These are phyloP conservation scores for Spergularia marina DNA, from an alignment of 148 eudicot genomes.

Conservation along the genomic window DNA sequence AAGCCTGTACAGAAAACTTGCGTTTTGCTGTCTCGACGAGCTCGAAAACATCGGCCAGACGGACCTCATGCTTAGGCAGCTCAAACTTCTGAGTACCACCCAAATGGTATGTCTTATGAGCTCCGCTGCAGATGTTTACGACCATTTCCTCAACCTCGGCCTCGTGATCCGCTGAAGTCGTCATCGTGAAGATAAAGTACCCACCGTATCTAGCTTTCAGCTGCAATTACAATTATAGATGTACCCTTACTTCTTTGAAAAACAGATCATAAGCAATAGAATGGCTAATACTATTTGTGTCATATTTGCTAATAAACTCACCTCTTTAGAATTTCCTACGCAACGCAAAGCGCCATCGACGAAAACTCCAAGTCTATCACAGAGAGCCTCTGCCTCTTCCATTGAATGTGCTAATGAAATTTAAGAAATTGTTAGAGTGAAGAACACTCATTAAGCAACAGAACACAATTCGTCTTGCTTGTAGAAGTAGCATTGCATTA, in stretches of 20 bases:
- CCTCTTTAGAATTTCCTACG: slow-evolving; percentile 74
- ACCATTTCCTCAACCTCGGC: slow-evolving; percentile 50
- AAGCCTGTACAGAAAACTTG: slow-evolving; percentile 54
- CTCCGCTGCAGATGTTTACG: slow-evolving; percentile 35
- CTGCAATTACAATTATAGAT: slow-evolving; percentile 26
- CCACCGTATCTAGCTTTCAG: slow-evolving; percentile 70
- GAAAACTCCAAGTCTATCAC: slow-evolving; percentile 69
- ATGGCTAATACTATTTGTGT: no score
- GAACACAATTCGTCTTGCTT: no score
- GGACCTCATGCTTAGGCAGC: slow-evolving; percentile 51
- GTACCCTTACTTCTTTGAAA: no score
- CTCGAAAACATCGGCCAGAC: slow-evolving; percentile 56
- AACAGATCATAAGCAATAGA: no score
- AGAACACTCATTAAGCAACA: no score
- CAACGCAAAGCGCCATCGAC: slow-evolving; percentile 72
- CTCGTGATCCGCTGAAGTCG: slow-evolving; percentile 47
- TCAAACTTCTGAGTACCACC: slow-evolving; percentile 67
- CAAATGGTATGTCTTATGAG: slow-evolving; percentile 54
- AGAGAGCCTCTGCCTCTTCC: slow-evolving; percentile 78
- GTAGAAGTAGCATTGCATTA: no score
- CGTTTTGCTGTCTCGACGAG: slow-evolving; percentile 62
- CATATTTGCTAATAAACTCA: slow-evolving; percentile 8
- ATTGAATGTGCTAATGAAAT: slow-evolving; percentile 56
- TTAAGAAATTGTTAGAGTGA: background rate
- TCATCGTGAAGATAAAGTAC: slow-evolving; percentile 58